A percentile compares a stretch with the other conserved stretches of the same genome.
Conservation (phyloP, 1,284 basidiomycete species). For the Ceratobasidium sp. region DNA sequence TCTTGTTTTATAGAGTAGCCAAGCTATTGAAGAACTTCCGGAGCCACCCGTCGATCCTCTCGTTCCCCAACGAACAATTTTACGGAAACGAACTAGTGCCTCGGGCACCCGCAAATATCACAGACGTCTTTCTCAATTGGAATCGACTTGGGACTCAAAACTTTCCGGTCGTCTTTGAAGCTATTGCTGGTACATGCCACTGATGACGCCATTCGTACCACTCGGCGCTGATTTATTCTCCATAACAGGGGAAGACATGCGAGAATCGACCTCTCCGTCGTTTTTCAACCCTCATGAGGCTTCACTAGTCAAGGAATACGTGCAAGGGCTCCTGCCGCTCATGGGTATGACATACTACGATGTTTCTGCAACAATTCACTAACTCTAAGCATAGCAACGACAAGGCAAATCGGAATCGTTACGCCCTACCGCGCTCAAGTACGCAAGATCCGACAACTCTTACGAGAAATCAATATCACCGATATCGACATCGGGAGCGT, state of each 20-base stretch:
- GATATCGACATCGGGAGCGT: slow-evolving; percentile 64
- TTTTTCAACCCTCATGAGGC: slow-evolving; percentile 71
- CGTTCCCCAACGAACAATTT: slow-evolving; percentile 64
- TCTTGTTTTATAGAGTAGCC: slow-evolving; percentile 57
- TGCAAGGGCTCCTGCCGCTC: slow-evolving; percentile 47
- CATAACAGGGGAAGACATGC: slow-evolving; percentile 56
- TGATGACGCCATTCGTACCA: background rate
- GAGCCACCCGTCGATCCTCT: slow-evolving; percentile 62
- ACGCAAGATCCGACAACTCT: slow-evolving; percentile 55
- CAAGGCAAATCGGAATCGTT: slow-evolving; percentile 60
- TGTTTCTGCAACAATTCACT: background rate
- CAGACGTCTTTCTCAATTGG: slow-evolving; percentile 52
- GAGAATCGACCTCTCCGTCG: slow-evolving; percentile 67
- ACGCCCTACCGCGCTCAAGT: slow-evolving; percentile 65
- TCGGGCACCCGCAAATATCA: slow-evolving; percentile 52
- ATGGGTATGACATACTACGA: background rate
- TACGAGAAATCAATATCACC: slow-evolving; percentile 51
- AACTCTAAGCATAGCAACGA: background rate
- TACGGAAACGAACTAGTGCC: slow-evolving; percentile 59
- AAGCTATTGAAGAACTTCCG: slow-evolving; percentile 67
- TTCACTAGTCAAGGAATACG: slow-evolving; percentile 61
- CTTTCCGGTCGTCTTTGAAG: slow-evolving; percentile 68
- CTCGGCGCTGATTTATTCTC: background rate
- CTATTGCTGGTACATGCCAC: slow-evolving; percentile 58
- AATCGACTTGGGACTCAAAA: slow-evolving; percentile 53